Base-by-base conservation (phyloP, 441 rosid species). In the Syzygium malaccense region DNA sequence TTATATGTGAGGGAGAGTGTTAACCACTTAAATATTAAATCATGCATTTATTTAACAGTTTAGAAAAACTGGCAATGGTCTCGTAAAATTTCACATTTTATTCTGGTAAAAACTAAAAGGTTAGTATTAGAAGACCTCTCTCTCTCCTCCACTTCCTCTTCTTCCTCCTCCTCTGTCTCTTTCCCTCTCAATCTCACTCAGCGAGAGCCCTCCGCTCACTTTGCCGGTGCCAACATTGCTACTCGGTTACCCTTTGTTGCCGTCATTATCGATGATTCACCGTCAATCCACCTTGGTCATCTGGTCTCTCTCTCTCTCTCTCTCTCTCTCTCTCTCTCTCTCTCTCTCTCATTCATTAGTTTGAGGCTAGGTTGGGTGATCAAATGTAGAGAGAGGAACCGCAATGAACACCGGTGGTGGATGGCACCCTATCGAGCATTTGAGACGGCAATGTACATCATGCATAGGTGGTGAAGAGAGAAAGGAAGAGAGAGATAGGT, bases 11-110 rank as follows among this genome's bases (percentile, higher is more conserved):
- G 14, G 28, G 23, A 1, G 62, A 26, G n/a, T 57, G 14, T 57
- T 57, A 57, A 57, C n/a, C 12, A 0, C 25, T 57, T 57, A 57
- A 1, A 57, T 0, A 57, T 26, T 57, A 11, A 20, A 57, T 25
- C 3, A 26, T 6, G 5, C 41, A 6, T 4, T 41, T 41, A 41
- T 41, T 0, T 0, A 0, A 26, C 26, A 19, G 3, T 0, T 26
- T 11, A 57, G 26, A 57, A 25, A 11, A 11, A 57, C 26, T 26
- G 3, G 0, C 11, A 25, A 25, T 57, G n/a, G 26, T 57, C 15
- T 57, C 0, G 26, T 3, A 57, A 57, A 57, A 57, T 57, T 10
- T 57, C 62, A 57, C 6, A 26, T 57, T 0, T 25, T 4, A 57
- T 57, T 57, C 26, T 25, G 1, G 6, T 41, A 11, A 57, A 57